Base-by-base conservation (phyloP, 2,329 filamentous ascomycete species). In the Herpotrichia juniperi region DNA sequence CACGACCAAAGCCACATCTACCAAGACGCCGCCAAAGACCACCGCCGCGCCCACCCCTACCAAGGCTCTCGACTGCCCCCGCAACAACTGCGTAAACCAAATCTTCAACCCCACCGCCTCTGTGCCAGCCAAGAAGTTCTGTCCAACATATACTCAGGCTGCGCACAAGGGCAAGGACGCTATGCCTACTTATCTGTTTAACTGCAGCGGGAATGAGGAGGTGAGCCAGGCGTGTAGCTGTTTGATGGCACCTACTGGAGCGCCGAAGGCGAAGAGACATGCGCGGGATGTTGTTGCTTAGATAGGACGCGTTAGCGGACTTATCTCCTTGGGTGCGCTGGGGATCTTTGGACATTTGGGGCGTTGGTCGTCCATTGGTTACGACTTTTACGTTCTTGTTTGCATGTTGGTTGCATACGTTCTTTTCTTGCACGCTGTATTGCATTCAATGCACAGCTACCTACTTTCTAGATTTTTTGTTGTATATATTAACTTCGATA, bases 41-140 rank as follows among this genome's bases (percentile, higher is more conserved):
- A n/a, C 45, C 28, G 12, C 47, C 5, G 28, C 42, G 6, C 34
- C 50, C 9, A 42, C 42, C 8, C 32, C 50, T 2, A 50, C 35
- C 12, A 43, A 42, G 14, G 32, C 46, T 10, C 44, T 46, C 26
- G 35, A 28, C 10, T 56, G 54, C 47, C 42, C 46, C 2, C 46
- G 16, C 21, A 56, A 56, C 50, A 53, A 56, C 45, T 56, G 50
- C 47, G 26, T 50, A 3, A 50, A 50, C 28, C 54, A 56, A 39
- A 53, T 50, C 30, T 50, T 50, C 44, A 51, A 49, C 43, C 50
- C 50, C 11, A 53, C 54, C 6, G 47, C 47, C 8, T 48, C 50
- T 3, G 46, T 48, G 3, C 31, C 31, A 7, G 54, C 50, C 6
- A 44, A 28, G 12, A 48, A 16, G 6, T 51, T 56, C 54, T 56